These are phyloP conservation scores for Aspergillus fumigatus DNA, from an alignment of 2,329 filamentous ascomycete species.

Conservation along the genomic window DNA sequence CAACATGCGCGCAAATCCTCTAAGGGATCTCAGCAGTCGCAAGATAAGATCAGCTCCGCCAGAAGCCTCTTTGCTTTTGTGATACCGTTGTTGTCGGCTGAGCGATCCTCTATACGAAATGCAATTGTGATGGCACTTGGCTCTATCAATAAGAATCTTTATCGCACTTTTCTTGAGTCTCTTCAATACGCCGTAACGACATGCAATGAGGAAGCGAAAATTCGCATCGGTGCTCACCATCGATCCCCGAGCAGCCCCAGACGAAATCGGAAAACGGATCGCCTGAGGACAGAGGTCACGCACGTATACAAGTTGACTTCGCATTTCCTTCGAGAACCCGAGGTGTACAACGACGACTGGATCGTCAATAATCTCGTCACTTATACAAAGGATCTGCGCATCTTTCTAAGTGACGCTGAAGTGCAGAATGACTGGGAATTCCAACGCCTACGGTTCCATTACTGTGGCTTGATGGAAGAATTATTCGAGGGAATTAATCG, in stretches of 20 bases:
- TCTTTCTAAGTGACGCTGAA: conserved; percentile 91
- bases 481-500: conserved; percentile 87
- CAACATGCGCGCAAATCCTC: conserved; percentile 82
- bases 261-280: conserved; percentile 76
- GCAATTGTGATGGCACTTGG: conserved; percentile 89
- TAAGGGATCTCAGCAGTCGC: conserved; percentile 57
- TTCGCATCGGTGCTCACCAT: conserved; percentile 70
- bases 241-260: conserved; percentile 77
- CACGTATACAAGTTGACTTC: conserved; percentile 94
- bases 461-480: conserved; percentile 89
- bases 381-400: conserved; percentile 86
- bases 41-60: conserved; percentile 81
- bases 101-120: conserved; percentile 75
- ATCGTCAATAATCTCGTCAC: conserved; percentile 81
- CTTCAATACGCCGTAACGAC: conserved; percentile 79
- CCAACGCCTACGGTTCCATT: conserved; percentile 84
- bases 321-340: conserved; percentile 74
- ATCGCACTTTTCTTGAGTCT: conserved; percentile 83
- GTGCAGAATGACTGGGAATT: conserved; percentile 95
- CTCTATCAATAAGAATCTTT: conserved; percentile 91
- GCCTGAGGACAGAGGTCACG: conserved; percentile 87
- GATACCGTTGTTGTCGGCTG: conserved; percentile 77
- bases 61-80: conserved; percentile 85
- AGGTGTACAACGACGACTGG: conserved; percentile 82
- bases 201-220: conserved; percentile 84